These are phyloP conservation scores for Aegilops bicornis DNA, from an alignment of 176 grass and related monocot genomes.

Conservation along the genomic window DNA sequence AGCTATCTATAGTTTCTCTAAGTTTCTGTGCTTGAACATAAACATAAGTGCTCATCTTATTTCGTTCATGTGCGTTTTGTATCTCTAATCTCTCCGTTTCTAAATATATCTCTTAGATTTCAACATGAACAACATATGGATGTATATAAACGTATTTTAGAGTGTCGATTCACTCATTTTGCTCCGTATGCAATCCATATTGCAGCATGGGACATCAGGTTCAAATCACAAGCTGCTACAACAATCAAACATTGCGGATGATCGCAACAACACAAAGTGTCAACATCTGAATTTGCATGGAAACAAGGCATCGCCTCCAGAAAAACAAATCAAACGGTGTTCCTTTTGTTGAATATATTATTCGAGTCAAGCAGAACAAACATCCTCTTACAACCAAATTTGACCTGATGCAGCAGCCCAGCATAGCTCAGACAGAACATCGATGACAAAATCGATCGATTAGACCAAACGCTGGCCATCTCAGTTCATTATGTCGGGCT, in stretches of 20 bases:
- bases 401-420: slow-evolving; percentile 8
- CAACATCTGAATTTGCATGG: background rate
- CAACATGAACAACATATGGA: too few relatives aligned
- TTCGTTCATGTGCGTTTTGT: too few relatives aligned
- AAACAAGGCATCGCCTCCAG: background rate
- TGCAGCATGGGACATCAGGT: background rate
- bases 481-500: slow-evolving; percentile 44
- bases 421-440: slow-evolving; percentile 5
- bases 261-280: background rate
- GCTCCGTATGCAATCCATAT: too few relatives aligned
- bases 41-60: background rate
- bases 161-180: too few relatives aligned
- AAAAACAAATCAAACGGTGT: background rate
- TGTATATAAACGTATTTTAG: too few relatives aligned
- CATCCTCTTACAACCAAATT: slow-evolving; percentile 30
- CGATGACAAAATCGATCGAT: background rate
- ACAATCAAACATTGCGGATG: background rate
- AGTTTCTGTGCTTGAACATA: too few relatives aligned
- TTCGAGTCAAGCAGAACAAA: background rate
- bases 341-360: slow-evolving; percentile 17
- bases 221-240: background rate
- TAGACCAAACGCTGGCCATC: background rate
- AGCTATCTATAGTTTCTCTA: too few relatives aligned
- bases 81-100: too few relatives aligned
- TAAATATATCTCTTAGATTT: too few relatives aligned